Evolutionary conservation across 129 eudicot genomes (phyloP), one percentile per base, ranked within the genome.

Genomic region (Helianthus tuberosus): DNA sequence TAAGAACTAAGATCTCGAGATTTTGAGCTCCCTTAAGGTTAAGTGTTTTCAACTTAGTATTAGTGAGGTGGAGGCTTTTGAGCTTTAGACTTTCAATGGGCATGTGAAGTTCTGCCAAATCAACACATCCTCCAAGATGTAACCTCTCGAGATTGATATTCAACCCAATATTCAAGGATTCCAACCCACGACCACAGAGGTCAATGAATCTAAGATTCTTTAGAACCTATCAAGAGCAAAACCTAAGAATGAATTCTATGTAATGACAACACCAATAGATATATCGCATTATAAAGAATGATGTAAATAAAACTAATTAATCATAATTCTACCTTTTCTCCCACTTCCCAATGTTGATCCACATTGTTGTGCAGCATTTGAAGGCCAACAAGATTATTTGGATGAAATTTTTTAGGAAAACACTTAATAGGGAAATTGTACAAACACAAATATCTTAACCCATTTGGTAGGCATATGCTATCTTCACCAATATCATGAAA

Each of bases 311-410:
- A 47, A 39, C 6, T 1, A 16, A 57, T 55, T 41, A 71, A 39
- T 13, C 39, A 71, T 12, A 39, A 13, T 43, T 23, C 29, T 58
- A 72, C 76, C 76, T 72, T 59, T 43, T 72, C 57, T 43, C 27
- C 68, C 9, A 1, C 57, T 23, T 57, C 11, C 76, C 76, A 43
- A 43, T 43, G 68, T 13, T 44, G 29, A 11, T 1, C 1, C 32
- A 27, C 2, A 27, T 27, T 27, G 32, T 27, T 27, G 32, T 27
- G 2, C 3, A 2, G 3, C 0, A 13, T 1, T 0, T 13, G 27
- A 72, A 72, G 55, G 3, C 44, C 58, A 13, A 72, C 58, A 72
- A 72, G 76, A 23, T 44, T 25, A 2, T 25, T 25, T 57, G 46
- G 44, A 23, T 43, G 3, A 59, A 72, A 58, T 5, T 64, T 2